Evolutionary conservation across 2,329 filamentous ascomycete genomes (phyloP).

Genomic region (Didymella exigua): DNA sequence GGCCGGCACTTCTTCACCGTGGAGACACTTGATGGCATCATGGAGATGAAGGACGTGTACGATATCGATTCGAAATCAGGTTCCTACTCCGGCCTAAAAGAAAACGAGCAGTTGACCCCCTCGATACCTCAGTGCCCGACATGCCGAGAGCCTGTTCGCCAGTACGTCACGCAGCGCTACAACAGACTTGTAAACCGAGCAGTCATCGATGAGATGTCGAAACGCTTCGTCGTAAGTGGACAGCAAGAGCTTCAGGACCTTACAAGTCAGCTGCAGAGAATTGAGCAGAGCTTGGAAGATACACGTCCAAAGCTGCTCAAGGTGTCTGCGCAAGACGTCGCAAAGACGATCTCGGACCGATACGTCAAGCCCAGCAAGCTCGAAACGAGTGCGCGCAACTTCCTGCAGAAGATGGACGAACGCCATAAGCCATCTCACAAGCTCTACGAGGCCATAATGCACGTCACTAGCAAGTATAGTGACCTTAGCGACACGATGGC

Average conservation of each 20-base stretch:
- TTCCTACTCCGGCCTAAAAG: conserved; percentile 30
- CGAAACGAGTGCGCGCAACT: conserved; percentile 22
- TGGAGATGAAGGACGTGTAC: conserved; percentile 37
- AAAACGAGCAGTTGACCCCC: conserved; percentile 30
- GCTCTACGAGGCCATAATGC: conserved; percentile 47
- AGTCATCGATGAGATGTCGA: conserved; percentile 48
- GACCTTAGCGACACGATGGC: conserved; percentile 27
- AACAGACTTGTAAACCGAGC: conserved; percentile 47
- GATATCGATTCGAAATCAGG: conserved; percentile 19
- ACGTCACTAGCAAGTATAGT: conserved; percentile 17
- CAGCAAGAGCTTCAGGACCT: conserved; percentile 35
- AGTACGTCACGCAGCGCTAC: conserved; percentile 45
- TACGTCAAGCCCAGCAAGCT: conserved; percentile 22
- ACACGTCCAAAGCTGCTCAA: conserved; percentile 11
- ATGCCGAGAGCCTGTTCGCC: conserved; percentile 41
- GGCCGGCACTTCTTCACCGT: conserved; percentile 41
- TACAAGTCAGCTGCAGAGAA: conserved; percentile 17
- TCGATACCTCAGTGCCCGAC: conserved; percentile 41
- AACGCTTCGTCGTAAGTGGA: conserved; percentile 44
- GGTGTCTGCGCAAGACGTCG: background rate
- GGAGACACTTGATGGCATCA: conserved; percentile 38
- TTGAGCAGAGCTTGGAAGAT: conserved; percentile 27
- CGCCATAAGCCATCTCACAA: conserved; percentile 48
- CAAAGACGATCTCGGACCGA: conserved; percentile 7
- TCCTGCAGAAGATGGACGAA: conserved; percentile 28